Evolutionary conservation across 2,329 filamentous ascomycete species (phyloP).

Genomic region (Cladosporium sphaerospermum): DNA sequence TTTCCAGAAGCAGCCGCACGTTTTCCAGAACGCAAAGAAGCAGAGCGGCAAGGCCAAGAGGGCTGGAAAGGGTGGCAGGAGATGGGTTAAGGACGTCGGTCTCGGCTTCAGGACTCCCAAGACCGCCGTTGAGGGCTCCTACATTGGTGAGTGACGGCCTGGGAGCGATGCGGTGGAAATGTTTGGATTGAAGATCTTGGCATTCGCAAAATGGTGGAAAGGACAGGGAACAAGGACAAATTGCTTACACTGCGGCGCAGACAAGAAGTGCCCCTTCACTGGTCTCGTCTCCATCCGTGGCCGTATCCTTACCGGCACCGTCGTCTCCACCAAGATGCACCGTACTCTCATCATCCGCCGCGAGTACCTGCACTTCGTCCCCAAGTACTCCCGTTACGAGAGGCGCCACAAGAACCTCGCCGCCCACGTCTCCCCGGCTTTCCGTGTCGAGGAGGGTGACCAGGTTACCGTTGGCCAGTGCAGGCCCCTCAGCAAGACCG

Average conservation of each 20-base stretch:
- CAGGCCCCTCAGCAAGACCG: constrained; percentile 98
- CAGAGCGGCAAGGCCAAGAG: constrained; percentile 73
- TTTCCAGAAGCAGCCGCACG: constrained; percentile 99
- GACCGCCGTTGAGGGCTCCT: constrained; percentile 96
- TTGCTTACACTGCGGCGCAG: constrained; percentile 43
- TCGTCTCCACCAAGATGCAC: constrained; percentile 99
- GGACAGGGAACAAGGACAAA: constrained; percentile 1
- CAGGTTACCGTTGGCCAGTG: constrained; percentile 99
- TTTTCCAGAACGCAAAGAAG: constrained; percentile 97
- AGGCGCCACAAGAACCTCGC: constrained; percentile 99
- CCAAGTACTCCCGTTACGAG: constrained; percentile 99
- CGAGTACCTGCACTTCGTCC: constrained; percentile 99
- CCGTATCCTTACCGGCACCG: constrained; percentile 98
- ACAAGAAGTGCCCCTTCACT: constrained; percentile 99
- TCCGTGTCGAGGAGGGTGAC: constrained; percentile 99
- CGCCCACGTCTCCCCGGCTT: constrained; percentile 96
- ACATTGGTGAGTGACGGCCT: constrained; percentile 73
- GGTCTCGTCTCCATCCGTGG: constrained; percentile 98
- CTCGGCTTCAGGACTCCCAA: constrained; percentile 98
- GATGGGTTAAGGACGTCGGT: constrained; percentile 99
- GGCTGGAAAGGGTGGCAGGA: constrained; percentile 85
- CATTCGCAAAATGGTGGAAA: constrained; percentile 5
- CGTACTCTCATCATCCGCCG: constrained; percentile 98
- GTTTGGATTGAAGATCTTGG: constrained; percentile 8
- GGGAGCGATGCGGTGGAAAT: constrained; percentile 3